A percentile compares a stretch with the other conserved stretches of the same genome.
These are phyloP conservation scores for Fomitopsis serialis DNA, from an alignment of 768 basidiomycete species.

Conservation along the genomic window DNA sequence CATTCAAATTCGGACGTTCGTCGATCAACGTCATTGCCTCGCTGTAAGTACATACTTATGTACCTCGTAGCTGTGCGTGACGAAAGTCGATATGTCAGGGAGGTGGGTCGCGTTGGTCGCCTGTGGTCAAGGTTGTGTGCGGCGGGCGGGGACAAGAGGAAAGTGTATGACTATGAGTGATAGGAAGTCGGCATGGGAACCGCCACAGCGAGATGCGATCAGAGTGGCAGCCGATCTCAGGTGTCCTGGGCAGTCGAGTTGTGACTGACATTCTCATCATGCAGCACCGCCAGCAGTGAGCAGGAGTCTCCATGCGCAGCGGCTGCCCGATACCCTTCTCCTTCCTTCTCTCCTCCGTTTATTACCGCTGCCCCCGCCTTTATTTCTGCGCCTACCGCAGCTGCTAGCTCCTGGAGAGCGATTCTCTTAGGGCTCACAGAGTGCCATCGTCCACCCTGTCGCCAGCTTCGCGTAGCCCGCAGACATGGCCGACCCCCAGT, in stretches of 20 bases:
- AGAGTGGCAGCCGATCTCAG: too few relatives aligned
- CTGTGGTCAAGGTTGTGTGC: too few relatives aligned
- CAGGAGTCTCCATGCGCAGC: neutral
- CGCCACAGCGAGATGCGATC: too few relatives aligned
- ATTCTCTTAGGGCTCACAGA: neutral
- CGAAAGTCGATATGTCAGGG: too few relatives aligned
- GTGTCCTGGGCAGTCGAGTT: too few relatives aligned
- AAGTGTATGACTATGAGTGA: too few relatives aligned
- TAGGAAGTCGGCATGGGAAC: too few relatives aligned
- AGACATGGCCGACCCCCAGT: neutral
- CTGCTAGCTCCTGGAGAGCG: constrained; percentile 2
- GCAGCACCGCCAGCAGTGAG: neutral
- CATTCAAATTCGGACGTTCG: neutral
- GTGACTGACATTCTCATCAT: neutral
- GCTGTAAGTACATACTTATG: too few relatives aligned
- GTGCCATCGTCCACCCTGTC: neutral
- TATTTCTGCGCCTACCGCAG: neutral
- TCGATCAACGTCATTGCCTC: neutral
- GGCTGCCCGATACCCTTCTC: neutral
- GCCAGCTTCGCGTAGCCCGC: neutral
- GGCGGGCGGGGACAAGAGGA: too few relatives aligned
- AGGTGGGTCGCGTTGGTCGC: too few relatives aligned
- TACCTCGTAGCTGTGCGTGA: too few relatives aligned
- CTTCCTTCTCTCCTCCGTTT: neutral
- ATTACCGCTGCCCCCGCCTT: neutral